Evolutionary conservation across 495 filamentous ascomycete genomes (phyloP), one percentile per base, ranked within the genome.

Genomic region (Lophiotrema nucula): DNA sequence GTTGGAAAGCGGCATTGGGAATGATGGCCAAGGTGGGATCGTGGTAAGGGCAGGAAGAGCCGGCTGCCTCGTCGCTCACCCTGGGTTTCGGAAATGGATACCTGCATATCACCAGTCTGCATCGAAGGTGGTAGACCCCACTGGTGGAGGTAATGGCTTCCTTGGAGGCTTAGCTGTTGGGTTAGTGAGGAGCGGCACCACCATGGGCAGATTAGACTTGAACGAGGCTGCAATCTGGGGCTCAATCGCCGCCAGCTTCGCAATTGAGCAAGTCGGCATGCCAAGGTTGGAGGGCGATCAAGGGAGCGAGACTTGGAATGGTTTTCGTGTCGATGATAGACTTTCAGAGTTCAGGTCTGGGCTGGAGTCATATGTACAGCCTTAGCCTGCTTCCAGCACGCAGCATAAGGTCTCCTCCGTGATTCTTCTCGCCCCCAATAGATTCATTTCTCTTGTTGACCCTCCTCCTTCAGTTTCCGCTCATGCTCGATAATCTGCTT

Each of bases 131-230:
- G 74, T 95, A 15, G 93, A 98, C 71, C 92, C 92, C 0, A 98
- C 93, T 0, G 93, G 93, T n/a, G 93, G 92, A 19, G 93, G 93
- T 0, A 98, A 98, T 70, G 85, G 87, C 0, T 98, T 96, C 66
- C 77, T 97, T 0, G 93, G 93, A 6, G 93, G 81, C 3, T 67
- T 96, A n/a, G 79, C 84, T 0, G 83, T 92, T 21, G 90, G 86
- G 1, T 71, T 96, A 57, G 83, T 86, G 13, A 77, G 85, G 54
- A 64, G 64, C 26, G 55, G 55, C 13, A 38, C 53, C 28, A 22
- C 59, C n/a, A 63, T 73, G 6, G 69, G 71, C 35, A 35, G 69
- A n/a, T 49, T 71, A 21, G 74, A 78, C 52, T 54, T 92, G 16
- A 79, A 85, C 28, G 79, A 86, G 64, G 91, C 90, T 4, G 84